These are phyloP conservation scores for Cladorrhinum sp. DNA, from an alignment of 2,329 filamentous ascomycete species.

Conservation along the genomic window DNA sequence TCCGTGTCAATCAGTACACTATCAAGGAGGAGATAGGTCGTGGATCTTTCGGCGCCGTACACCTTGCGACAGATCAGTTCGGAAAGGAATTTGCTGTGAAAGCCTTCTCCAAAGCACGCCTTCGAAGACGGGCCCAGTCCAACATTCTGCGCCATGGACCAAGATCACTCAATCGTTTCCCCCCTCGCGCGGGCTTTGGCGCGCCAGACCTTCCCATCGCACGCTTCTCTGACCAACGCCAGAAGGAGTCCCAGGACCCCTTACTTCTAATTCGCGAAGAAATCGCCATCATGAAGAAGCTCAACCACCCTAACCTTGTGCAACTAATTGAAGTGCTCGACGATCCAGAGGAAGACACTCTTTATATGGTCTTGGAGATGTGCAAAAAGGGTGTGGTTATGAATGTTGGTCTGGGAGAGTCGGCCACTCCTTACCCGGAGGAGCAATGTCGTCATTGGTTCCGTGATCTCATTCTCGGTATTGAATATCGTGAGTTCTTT, in stretches of 20 bases:
- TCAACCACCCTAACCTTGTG: slow-evolving; percentile 92
- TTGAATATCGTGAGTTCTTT: slow-evolving; percentile 76
- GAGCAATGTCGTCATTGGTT: slow-evolving; percentile 90
- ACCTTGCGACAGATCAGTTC: slow-evolving; percentile 85
- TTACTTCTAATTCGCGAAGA: slow-evolving; percentile 90
- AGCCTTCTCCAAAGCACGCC: slow-evolving; percentile 90
- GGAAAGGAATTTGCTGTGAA: slow-evolving; percentile 95
- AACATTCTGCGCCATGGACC: slow-evolving; percentile 60
- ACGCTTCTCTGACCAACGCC: slow-evolving; percentile 40
- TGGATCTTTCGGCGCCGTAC: slow-evolving; percentile 91
- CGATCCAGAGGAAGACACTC: slow-evolving; percentile 88
- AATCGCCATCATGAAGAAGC: slow-evolving; percentile 98
- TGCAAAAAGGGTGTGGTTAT: slow-evolving; percentile 97
- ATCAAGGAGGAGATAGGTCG: slow-evolving; percentile 95
- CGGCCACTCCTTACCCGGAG: slow-evolving; percentile 75
- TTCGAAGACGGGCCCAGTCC: slow-evolving; percentile 87
- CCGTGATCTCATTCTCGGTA: slow-evolving; percentile 87
- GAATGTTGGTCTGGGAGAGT: slow-evolving; percentile 86
- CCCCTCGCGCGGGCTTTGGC: slow-evolving; percentile 27
- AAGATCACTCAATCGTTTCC: slow-evolving; percentile 17
- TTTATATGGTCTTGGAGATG: slow-evolving; percentile 99
- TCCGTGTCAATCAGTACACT: slow-evolving; percentile 90
- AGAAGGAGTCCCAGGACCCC: slow-evolving; percentile 64
- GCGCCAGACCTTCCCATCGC: slow-evolving; percentile 21
- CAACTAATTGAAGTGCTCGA: slow-evolving; percentile 91